These are phyloP conservation scores for Akebia trifoliata DNA, from an alignment of 164 flowering plant genomes.

Conservation along the genomic window DNA sequence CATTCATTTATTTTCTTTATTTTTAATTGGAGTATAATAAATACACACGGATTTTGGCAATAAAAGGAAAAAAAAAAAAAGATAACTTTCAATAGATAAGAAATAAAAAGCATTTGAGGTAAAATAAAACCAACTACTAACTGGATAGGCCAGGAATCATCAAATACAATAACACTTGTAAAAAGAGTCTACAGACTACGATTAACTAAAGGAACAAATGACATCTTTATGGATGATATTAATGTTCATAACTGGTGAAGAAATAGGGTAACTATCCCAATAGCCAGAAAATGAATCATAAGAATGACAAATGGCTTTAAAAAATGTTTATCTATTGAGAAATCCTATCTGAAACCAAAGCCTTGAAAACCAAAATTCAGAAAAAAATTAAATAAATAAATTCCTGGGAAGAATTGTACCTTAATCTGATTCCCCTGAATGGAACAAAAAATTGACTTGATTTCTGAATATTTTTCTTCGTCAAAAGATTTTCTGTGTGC, in stretches of 20 bases:
- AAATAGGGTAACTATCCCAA: too few relatives aligned
- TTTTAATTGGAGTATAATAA: neutral
- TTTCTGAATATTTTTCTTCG: slow-evolving; percentile 36
- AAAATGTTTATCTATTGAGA: too few relatives aligned
- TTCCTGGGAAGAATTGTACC: slow-evolving; percentile 23
- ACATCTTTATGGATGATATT: too few relatives aligned
- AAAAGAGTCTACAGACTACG: too few relatives aligned
- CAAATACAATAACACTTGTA: neutral
- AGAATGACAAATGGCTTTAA: too few relatives aligned
- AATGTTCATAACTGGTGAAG: too few relatives aligned
- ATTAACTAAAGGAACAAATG: too few relatives aligned
- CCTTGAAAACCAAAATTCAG: neutral
- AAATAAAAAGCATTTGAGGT: neutral
- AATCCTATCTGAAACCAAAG: too few relatives aligned
- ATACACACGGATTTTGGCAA: neutral
- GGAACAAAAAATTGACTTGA: slow-evolving; percentile 37
- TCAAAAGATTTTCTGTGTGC: slow-evolving; percentile 69
- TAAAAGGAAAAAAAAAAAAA: neutral
- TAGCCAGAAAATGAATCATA: too few relatives aligned
- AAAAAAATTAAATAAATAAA: neutral
- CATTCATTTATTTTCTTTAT: too few relatives aligned
- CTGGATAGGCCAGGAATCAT: neutral
- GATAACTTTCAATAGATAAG: neutral
- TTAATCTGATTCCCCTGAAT: slow-evolving; percentile 15
- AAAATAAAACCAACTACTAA: too few relatives aligned